Evolutionary conservation across 495 filamentous ascomycete species (phyloP).

Genomic region (Penicillium arizonense): DNA sequence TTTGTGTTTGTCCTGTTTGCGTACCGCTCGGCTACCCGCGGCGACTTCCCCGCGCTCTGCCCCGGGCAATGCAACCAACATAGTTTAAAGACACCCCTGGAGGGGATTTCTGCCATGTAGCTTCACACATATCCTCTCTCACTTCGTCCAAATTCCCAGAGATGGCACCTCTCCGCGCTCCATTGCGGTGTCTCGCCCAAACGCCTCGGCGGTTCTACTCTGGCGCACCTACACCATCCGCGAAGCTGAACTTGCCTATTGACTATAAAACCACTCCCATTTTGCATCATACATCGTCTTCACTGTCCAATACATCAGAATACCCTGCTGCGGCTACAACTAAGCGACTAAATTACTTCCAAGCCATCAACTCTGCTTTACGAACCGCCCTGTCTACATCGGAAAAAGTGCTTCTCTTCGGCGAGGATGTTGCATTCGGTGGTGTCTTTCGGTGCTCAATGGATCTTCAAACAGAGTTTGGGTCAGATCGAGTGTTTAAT

Average conservation of each 20-base stretch:
- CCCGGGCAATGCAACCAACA: constrained; percentile 5
- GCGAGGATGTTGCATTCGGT: constrained; percentile 95
- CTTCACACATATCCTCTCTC: background rate
- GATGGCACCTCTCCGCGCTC: constrained; percentile 15
- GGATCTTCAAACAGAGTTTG: constrained; percentile 84
- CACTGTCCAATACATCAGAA: constrained; percentile 61
- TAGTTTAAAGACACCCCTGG: constrained; percentile 10
- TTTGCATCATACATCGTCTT: constrained; percentile 72
- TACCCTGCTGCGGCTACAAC: constrained; percentile 66
- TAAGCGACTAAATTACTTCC: constrained; percentile 86
- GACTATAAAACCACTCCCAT: constrained; percentile 84
- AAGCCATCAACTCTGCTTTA: constrained; percentile 88
- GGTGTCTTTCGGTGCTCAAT: constrained; percentile 95
- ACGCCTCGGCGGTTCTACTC: constrained; percentile 24
- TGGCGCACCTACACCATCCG: constrained; percentile 37
- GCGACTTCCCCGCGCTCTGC: constrained; percentile 22
- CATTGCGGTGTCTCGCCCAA: constrained; percentile 12
- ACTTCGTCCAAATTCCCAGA: background rate
- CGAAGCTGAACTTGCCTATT: constrained; percentile 77
- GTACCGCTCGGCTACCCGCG: constrained; percentile 20
- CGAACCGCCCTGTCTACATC: constrained; percentile 78
- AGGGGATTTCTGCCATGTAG: background rate
- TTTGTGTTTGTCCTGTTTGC: constrained; percentile 10
- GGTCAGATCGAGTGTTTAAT: constrained; percentile 90
- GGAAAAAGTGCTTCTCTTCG: constrained; percentile 85